phyloP scores from a whole-genome alignment of 805 yeast species.

The Jamesozyma rosinii region DNA sequence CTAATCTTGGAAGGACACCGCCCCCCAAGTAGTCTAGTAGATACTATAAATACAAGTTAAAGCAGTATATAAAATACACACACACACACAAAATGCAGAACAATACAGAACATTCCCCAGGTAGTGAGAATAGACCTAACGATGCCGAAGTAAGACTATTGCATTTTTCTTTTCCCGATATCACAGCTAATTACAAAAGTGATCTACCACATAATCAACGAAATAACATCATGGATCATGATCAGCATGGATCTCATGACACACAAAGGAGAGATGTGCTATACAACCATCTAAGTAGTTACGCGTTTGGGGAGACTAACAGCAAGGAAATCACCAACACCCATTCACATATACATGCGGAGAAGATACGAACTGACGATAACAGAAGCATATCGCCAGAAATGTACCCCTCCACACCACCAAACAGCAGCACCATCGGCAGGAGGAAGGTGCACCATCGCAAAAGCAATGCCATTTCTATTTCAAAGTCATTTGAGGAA shows the following conservation, averaged over 20 bases:
- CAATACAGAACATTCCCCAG: too few relatives aligned
- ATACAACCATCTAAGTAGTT: neutral
- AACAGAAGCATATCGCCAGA: neutral
- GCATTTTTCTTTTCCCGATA: neutral
- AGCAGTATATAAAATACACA: too few relatives aligned
- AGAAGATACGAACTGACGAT: neutral
- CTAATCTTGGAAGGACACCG: too few relatives aligned
- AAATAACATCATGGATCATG: too few relatives aligned
- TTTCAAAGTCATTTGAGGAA: neutral
- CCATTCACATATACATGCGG: neutral
- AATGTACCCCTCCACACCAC: neutral
- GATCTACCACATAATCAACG: neutral
- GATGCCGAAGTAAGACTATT: neutral
- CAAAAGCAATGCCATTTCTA: constrained; percentile 9
- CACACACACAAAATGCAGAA: too few relatives aligned
- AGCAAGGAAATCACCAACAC: neutral
- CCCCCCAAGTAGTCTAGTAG: too few relatives aligned
- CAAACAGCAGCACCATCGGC: neutral
- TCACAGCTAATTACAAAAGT: neutral
- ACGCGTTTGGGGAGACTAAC: neutral
- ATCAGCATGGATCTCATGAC: too few relatives aligned
- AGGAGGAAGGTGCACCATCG: constrained; percentile 4
- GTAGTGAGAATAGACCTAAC: neutral
- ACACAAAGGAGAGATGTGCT: too few relatives aligned
- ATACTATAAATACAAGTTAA: too few relatives aligned